These are phyloP conservation scores for Mucor sp. DNA, from an alignment of 371 early-diverging fungal genomes.

Conservation along the genomic window DNA sequence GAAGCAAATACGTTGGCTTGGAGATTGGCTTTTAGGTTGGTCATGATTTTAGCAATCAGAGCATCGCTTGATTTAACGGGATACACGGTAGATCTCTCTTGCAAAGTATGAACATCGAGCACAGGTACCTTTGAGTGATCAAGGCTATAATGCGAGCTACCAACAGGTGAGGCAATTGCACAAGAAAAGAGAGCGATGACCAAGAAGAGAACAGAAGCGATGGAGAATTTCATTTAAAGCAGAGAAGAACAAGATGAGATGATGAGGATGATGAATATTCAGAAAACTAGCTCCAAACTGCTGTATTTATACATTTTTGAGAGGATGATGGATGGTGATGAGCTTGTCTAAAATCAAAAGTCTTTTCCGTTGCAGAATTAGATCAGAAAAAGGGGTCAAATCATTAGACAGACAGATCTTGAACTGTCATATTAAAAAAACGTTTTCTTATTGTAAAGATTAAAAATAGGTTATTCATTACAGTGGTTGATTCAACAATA, in stretches of 20 bases:
- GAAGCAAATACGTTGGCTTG: conserved; percentile 14
- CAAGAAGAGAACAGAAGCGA: conserved; percentile 8
- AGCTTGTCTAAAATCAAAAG: not conserved
- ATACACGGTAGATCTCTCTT: conserved; percentile 1
- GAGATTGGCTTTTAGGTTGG: conserved; percentile 12
- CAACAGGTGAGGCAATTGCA: conserved; percentile 2
- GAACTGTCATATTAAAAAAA: not conserved
- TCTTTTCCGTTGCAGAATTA: not conserved
- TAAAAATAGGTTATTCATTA: not conserved
- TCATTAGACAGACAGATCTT: not conserved
- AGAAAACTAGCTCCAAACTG: not conserved
- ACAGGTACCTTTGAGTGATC: not conserved
- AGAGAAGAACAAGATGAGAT: not conserved
- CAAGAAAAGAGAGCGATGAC: not conserved
- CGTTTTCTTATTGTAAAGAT: not conserved
- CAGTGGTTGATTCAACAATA: not conserved
- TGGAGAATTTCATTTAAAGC: conserved; percentile 14
- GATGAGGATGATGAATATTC: not conserved
- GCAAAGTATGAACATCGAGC: not conserved
- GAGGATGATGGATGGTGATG: not conserved
- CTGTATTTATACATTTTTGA: not conserved
- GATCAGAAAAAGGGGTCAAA: not conserved
- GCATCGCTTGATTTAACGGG: conserved; percentile 15
- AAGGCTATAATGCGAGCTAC: not conserved
- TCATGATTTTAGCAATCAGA: conserved; percentile 20